phyloP scores from a whole-genome alignment of 2,329 filamentous ascomycete species.

The Xylariaceae sp. region DNA sequence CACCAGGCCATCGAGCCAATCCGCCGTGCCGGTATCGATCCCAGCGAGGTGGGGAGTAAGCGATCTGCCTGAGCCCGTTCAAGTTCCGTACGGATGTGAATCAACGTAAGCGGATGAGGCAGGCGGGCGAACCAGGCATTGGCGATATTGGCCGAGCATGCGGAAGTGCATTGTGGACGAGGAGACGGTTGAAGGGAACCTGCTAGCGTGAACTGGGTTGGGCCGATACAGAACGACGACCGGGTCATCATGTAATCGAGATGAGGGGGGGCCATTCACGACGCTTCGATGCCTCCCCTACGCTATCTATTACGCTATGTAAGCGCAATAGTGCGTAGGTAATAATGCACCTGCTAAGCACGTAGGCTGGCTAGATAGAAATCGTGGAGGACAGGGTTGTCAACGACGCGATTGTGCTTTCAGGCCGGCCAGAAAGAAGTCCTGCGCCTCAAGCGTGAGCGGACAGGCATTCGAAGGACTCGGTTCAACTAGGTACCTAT shows the following conservation, averaged over 20 bases:
- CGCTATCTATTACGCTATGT: not conserved
- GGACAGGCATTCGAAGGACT: not conserved
- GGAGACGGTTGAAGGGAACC: slow-evolving; percentile 14
- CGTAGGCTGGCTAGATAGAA: not conserved
- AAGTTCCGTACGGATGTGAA: slow-evolving; percentile 15
- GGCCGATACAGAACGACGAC: slow-evolving; percentile 19
- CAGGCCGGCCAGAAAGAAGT: no score
- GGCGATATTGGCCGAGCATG: slow-evolving; percentile 18
- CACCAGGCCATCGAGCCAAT: not conserved
- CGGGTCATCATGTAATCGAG: slow-evolving; percentile 18
- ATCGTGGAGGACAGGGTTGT: no score
- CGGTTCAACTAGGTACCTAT: not conserved
- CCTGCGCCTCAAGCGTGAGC: slow-evolving; percentile 15
- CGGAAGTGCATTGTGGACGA: not conserved
- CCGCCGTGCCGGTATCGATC: not conserved
- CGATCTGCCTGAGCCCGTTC: slow-evolving; percentile 29
- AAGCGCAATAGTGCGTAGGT: not conserved
- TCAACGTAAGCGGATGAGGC: slow-evolving; percentile 26
- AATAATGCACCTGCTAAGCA: not conserved
- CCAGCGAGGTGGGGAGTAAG: slow-evolving; percentile 22
- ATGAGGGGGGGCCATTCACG: no score
- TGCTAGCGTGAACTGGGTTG: slow-evolving; percentile 17
- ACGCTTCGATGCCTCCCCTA: no score
- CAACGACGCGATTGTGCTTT: not conserved
- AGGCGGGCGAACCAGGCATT: slow-evolving; percentile 29